phyloP scores from a whole-genome alignment of 2,329 filamentous ascomycete species.

The Rutstroemia sp. region DNA sequence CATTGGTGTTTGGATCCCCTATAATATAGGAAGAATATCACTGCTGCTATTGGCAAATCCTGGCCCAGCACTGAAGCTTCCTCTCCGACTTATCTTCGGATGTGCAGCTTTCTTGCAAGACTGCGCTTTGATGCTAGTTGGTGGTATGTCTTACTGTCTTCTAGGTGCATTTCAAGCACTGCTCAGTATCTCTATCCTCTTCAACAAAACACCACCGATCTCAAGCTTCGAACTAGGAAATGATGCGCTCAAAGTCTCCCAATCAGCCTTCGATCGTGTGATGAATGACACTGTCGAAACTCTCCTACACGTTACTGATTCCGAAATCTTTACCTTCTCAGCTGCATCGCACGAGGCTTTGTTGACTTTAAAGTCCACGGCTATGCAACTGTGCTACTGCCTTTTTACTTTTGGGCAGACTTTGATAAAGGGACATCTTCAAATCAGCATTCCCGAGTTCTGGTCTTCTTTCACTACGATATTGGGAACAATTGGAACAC shows the following conservation, averaged over 20 bases:
- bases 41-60: slow-evolving; percentile 77
- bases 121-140: slow-evolving; percentile 56
- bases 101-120: slow-evolving; percentile 77
- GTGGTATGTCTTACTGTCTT: slow-evolving; percentile 39
- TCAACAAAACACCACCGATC: neutral
- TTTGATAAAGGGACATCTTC: too few relatives aligned
- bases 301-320: slow-evolving; percentile 36
- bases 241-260: slow-evolving; percentile 19
- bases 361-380: slow-evolving; percentile 44
- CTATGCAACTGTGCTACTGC: too few relatives aligned
- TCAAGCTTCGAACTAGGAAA: slow-evolving; percentile 4
- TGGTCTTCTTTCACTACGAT: too few relatives aligned
- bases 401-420: too few relatives aligned
- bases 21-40: slow-evolving; percentile 81
- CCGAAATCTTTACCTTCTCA: slow-evolving; percentile 70
- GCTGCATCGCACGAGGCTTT: slow-evolving; percentile 67
- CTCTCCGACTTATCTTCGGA: slow-evolving; percentile 65
- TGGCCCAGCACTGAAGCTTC: slow-evolving; percentile 57
- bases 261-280: slow-evolving; percentile 31
- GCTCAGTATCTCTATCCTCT: slow-evolving; percentile 10
- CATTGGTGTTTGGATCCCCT: slow-evolving; percentile 81
- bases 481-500: neutral
- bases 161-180: slow-evolving; percentile 17
- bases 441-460: too few relatives aligned
- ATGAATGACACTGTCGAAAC: slow-evolving; percentile 43